phyloP scores from a whole-genome alignment of 225 moss, liverwort and hornwort genomes.

The Polytrichum commune region DNA sequence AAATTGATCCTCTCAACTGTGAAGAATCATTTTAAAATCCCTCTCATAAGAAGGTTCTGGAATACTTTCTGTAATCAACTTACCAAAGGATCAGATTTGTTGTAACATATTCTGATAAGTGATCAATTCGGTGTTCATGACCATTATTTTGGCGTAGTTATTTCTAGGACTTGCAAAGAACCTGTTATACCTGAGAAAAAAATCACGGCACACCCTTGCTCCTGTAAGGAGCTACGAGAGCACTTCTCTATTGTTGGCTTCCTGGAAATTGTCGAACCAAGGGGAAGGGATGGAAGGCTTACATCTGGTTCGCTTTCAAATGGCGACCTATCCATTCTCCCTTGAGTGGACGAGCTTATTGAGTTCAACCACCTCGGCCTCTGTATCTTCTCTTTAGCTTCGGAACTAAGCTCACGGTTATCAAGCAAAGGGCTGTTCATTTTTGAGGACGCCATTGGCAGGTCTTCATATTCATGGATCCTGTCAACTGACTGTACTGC shows the following conservation, averaged over 20 bases:
- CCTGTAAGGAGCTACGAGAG: too few relatives aligned
- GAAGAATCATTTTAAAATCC: too few relatives aligned
- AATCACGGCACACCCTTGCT: too few relatives aligned
- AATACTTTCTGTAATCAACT: too few relatives aligned
- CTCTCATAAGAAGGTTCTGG: too few relatives aligned
- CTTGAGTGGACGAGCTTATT: neutral
- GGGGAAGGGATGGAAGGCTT: neutral
- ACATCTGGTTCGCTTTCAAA: slow-evolving; percentile 29
- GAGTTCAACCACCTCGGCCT: slow-evolving; percentile 21
- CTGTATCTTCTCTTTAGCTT: slow-evolving; percentile 3
- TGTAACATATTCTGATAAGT: neutral
- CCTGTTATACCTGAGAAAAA: too few relatives aligned
- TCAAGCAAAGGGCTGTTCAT: neutral
- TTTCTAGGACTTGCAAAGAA: too few relatives aligned
- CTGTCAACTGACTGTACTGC: neutral
- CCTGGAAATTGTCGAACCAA: too few relatives aligned
- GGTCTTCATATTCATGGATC: slow-evolving; percentile 13
- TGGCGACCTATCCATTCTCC: slow-evolving; percentile 10
- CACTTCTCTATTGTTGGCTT: too few relatives aligned
- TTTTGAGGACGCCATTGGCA: slow-evolving; percentile 1
- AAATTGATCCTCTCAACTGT: too few relatives aligned
- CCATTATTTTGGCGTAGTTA: too few relatives aligned
- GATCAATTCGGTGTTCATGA: too few relatives aligned
- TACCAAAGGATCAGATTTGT: neutral
- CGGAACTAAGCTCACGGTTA: neutral